A percentile compares a stretch with the other conserved stretches of the same genome.
These are phyloP conservation scores for Xylaria sp. DNA, from an alignment of 2,329 filamentous ascomycete species.

Conservation along the genomic window DNA sequence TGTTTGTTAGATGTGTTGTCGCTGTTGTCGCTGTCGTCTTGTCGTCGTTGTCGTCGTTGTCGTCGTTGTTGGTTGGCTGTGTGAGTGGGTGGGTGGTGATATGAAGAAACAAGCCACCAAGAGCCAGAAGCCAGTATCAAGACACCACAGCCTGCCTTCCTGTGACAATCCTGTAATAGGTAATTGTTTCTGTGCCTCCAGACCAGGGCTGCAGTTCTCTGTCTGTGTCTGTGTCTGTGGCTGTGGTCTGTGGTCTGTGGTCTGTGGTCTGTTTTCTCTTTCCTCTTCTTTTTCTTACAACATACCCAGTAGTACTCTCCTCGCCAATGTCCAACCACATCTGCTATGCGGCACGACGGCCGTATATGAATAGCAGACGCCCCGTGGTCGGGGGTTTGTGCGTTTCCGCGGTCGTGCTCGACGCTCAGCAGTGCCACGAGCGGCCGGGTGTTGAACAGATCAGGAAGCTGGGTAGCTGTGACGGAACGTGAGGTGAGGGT, in stretches of 20 bases:
- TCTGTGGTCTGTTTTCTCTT: no score
- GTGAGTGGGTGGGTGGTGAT: not conserved
- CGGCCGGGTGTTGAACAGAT: constrained; percentile 33
- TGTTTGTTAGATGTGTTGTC: not conserved
- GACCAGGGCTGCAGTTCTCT: not conserved
- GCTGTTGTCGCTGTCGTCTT: no score
- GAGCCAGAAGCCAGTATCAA: not conserved
- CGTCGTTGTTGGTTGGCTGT: not conserved
- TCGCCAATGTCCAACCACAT: constrained; percentile 8
- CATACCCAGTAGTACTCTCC: not conserved
- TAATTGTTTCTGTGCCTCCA: constrained; percentile 6
- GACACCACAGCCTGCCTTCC: not conserved
- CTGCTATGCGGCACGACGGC: constrained; percentile 17
- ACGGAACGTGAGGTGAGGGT: constrained; percentile 30
- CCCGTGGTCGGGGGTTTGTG: constrained; percentile 20
- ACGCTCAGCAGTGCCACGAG: constrained; percentile 23
- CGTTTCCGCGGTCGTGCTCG: constrained; percentile 17
- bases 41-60: not conserved
- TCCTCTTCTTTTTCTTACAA: not conserved
- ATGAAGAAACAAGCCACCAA: constrained; percentile 12
- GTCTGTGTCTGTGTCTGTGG: not conserved
- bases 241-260: no score
- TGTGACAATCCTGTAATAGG: not conserved
- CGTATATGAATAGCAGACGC: constrained; percentile 2
- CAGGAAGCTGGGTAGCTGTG: constrained; percentile 31